Base-by-base conservation (phyloP, 2,329 filamentous ascomycete species). In the Colletotrichum siamense region DNA sequence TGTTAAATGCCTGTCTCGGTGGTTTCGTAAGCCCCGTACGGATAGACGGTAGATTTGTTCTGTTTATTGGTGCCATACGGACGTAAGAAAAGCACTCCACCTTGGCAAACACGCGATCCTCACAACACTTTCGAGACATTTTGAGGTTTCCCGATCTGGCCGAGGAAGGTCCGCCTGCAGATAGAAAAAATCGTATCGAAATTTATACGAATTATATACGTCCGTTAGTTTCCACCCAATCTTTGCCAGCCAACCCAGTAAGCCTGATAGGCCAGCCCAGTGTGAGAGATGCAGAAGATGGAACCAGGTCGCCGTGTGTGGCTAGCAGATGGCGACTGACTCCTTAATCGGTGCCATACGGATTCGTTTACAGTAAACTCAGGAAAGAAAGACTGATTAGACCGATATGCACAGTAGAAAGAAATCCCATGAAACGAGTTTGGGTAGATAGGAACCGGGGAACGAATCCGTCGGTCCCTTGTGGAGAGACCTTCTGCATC, bases 1-100 rank as follows among this genome's bases (percentile, higher is more conserved):
- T 30, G 70, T 62, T 39, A 34, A 36, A 62, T 62, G 72, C 49
- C 26, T 55, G 68, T 59, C 72, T 75, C 61, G 61, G 72, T 75
- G 59, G 59, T 59, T 74, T 49, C n/a, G 30, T 70, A 39, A 10
- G 26, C 22, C 44, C 26, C 61, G 69, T 44, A 34, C 18, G 18
- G 18, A n/a, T n/a, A n/a, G 44, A 52, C 44, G 44, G 44, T 52
- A 16, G 16, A 26, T 2, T 22, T 52, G 2, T 15, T 32, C 44
- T 24, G 32, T n/a, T 57, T 16, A 44, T 65, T 34, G 44, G n/a
- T 52, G 44, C 59, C 59, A 22, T 70, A 69, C 71, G 68, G 59
- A 66, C 61, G 44, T 71, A 52, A 59, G 22, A 26, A n/a, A 36
- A 57, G 24, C 10, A 34, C 15, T 12, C 15, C 32, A 71, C 16